These are phyloP conservation scores for Melastoma malabathricum DNA, from an alignment of 345 rosid genomes.

Conservation along the genomic window DNA sequence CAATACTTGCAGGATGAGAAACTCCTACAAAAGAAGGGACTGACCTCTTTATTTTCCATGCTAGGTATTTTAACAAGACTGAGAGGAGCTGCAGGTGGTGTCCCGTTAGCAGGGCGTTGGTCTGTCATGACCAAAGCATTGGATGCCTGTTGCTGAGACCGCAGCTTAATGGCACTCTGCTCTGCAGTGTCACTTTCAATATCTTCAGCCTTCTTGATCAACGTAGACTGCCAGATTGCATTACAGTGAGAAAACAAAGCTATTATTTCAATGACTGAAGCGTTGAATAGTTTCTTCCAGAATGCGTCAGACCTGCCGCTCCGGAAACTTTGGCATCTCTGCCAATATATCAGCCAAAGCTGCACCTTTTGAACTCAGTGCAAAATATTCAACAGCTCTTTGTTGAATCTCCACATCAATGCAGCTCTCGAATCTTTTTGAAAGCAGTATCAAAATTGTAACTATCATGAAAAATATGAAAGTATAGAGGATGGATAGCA, in stretches of 20 bases:
- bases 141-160: constrained; percentile 85
- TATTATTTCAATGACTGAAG: too few species aligned
- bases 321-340: constrained; percentile 99
- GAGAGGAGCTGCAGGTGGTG: constrained; percentile 42
- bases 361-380: constrained; percentile 81
- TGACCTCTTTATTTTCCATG: constrained; percentile 33
- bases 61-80: constrained; percentile 63
- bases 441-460: constrained; percentile 7
- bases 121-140: constrained; percentile 87
- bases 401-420: constrained; percentile 99
- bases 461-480: constrained; percentile 2
- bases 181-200: constrained; percentile 86
- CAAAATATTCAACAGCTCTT: constrained; percentile 89
- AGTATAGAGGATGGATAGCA: constrained; percentile 1
- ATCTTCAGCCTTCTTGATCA: constrained; percentile 81
- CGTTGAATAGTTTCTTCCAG: too few species aligned
- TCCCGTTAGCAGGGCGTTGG: constrained; percentile 48
- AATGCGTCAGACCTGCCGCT: constrained; percentile 67
- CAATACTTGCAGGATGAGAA: not conserved
- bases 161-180: constrained; percentile 94
- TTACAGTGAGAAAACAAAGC: too few species aligned
- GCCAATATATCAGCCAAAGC: constrained; percentile 80
- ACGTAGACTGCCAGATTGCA: constrained; percentile 43
- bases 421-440: constrained; percentile 81
- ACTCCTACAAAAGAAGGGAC: constrained; percentile 13